Conservation (phyloP, 805 yeast genomes). For the Ogataea angusta region DNA sequence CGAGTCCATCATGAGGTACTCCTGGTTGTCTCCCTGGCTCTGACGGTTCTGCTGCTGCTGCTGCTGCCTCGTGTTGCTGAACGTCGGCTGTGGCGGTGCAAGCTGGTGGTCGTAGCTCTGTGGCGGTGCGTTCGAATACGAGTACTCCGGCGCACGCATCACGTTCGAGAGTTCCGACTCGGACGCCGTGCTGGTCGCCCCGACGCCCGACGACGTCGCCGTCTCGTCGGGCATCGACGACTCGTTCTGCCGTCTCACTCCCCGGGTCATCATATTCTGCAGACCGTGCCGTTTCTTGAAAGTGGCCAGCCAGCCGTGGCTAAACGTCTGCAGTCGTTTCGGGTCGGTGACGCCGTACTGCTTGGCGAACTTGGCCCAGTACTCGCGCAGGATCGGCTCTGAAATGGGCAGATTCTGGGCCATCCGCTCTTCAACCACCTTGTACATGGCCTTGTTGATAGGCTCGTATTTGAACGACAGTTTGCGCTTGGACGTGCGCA, state of each 20-base stretch:
- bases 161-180: constrained; percentile 13
- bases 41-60: constrained; percentile 9
- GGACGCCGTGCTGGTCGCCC: neutral
- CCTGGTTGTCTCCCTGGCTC: constrained; percentile 14
- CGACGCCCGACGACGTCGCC: neutral
- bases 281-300: constrained; percentile 55
- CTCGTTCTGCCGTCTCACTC: neutral
- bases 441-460: constrained; percentile 59
- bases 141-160: constrained; percentile 16
- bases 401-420: constrained; percentile 45
- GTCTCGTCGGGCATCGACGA: neutral
- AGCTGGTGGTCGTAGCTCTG: constrained; percentile 10
- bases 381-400: constrained; percentile 53
- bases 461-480: constrained; percentile 52
- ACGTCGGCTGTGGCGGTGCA: constrained; percentile 13
- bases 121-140: constrained; percentile 10
- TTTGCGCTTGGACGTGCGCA: constrained; percentile 39
- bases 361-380: constrained; percentile 55
- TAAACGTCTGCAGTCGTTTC: constrained; percentile 49
- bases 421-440: constrained; percentile 43
- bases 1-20: constrained; percentile 16
- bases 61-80: constrained; percentile 13
- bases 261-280: constrained; percentile 11
- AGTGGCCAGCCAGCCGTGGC: constrained; percentile 63
- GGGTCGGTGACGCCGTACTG: constrained; percentile 59